These are phyloP conservation scores for Plenodomus biglobosus DNA, from an alignment of 2,329 filamentous ascomycete genomes.

Conservation along the genomic window DNA sequence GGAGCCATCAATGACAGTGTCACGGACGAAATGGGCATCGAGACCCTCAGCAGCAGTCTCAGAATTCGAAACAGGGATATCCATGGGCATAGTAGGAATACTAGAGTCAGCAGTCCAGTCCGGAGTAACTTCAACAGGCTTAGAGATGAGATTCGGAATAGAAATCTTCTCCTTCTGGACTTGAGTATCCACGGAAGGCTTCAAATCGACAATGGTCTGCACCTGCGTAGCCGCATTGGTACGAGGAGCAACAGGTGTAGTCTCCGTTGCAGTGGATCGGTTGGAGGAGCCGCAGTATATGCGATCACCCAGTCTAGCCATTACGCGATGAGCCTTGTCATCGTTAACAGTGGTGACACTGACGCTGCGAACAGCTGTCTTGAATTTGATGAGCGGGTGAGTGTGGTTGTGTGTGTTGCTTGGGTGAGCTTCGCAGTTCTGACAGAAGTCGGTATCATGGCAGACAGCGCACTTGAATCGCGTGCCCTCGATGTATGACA, in stretches of 20 bases:
- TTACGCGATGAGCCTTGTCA: conserved; percentile 65
- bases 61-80: conserved; percentile 8
- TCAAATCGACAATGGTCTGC: conserved; percentile 62
- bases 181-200: conserved; percentile 57
- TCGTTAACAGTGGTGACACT: conserved; percentile 84
- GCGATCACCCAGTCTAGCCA: conserved; percentile 73
- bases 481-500: conserved; percentile 72
- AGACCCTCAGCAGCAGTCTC: conserved; percentile 41
- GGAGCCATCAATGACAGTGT: conserved; percentile 78
- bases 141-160: conserved; percentile 44
- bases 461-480: conserved; percentile 98
- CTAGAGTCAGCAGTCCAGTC: conserved; percentile 6
- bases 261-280: conserved; percentile 57
- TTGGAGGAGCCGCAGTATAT: conserved; percentile 25
- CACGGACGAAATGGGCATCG: conserved; percentile 72
- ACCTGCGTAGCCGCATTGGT: conserved; percentile 62
- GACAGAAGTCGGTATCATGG: conserved; percentile 92
- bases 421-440: conserved; percentile 86
- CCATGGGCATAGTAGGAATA: conserved; percentile 15
- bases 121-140: conserved; percentile 31
- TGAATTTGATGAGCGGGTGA: conserved; percentile 97
- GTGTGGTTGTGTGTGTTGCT: conserved; percentile 85
- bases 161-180: conserved; percentile 48
- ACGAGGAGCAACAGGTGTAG: conserved; percentile 49
- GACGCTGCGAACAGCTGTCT: conserved; percentile 84